Evolutionary conservation across 2,329 filamentous ascomycete genomes (phyloP), one percentile per base, ranked within the genome.

Genomic region (Erysiphe neolycopersici): DNA sequence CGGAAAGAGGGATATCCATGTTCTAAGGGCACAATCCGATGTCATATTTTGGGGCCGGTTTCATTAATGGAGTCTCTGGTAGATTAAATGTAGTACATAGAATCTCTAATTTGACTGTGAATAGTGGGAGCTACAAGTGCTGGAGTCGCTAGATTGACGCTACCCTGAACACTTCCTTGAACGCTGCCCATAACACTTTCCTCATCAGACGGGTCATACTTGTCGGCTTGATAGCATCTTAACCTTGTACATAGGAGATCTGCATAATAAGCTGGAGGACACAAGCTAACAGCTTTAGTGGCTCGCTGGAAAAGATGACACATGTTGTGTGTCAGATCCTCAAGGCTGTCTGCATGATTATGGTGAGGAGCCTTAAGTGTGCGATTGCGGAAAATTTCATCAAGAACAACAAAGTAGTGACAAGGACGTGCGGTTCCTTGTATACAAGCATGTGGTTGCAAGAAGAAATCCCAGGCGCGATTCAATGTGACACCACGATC

Each of bases 241-340:
- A 78, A 79, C 4, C 83, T 67, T 51, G 81, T 79, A 54, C 79
- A 87, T 3, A 85, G 69, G 32, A 91, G 64, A 57, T 92, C 83
- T 0, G 84, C 83, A 53, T 91, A 92, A 63, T 91, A 91, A 0
- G 82, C 83, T 0, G 83, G 79, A 0, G 83, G 80, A 51, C 79
- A 87, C 51, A 91, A 74, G 53, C 77, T 82, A 42, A 92, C 80
- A 0, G 82, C 77, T 58, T 82, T 83, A 22, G 81, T 87, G 0
- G 83, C 81, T 1, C 84, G 72, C 10, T 78, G 80, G 54, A 77
- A 92, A 0, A 81, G 62, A 56, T 89, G 85, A 59, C 79, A 87
- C 52, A 89, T 63, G 41, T 79, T 71, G 54, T 84, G 78, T 0
- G 79, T 89, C 46, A 79, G 62, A 49, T 67, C 65, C 55, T 87